Base-by-base conservation (phyloP, 352 stramenopile genomes). In the Pilasporangium apinafurcum region DNA sequence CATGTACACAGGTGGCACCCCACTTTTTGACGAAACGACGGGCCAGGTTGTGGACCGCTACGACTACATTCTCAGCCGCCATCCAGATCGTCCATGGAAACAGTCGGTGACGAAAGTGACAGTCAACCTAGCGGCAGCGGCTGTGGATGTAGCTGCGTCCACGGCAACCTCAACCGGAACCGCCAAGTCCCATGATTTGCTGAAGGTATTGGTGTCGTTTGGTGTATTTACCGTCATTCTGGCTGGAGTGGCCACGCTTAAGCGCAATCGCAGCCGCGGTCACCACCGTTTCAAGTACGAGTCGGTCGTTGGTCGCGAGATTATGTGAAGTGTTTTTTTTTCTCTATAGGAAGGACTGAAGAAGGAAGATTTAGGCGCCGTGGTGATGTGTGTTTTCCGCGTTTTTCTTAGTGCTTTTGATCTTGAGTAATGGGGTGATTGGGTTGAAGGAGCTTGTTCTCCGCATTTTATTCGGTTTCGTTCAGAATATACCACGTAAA, bases 21-120 rank as follows among this genome's bases (percentile, higher is more conserved):
- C 82, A 42, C 53, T 93, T 14, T 91, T 90, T 44, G 49, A 89
- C 40, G 77, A 91, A 57, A 58, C 25, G n/a, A 87, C 71, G 17
- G 82, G 79, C 35, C 42, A 47, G 25, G 54, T 28, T 17, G 66
- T 44, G 4, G 72, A 89, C 49, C 60, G 61, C 29, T 88, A 75
- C 50, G 58, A 58, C 38, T 93, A 92, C 69, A 89, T 93, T 32
- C 30, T 73, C 34, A 55, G 42, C 28, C 48, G 51, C 7, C 74
- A 89, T 48, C 65, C 67, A 1, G 58, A 82, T 6, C 63, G 60
- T 0, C 82, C 82, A 37, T 93, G 82, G 82, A 51, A 64, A 28
- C 42, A 25, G 25, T 32, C 37, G 14, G 28, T 32, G 17, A 39
- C 42, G 14, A 62, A 67, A 37, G 33, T 50, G 26, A 16, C 48